Percentiles rank a stretch among this genome's conserved stretches.
Evolutionary conservation across 2,329 filamentous ascomycete genomes (phyloP).

Genomic region (Domatiomyces globalis): DNA sequence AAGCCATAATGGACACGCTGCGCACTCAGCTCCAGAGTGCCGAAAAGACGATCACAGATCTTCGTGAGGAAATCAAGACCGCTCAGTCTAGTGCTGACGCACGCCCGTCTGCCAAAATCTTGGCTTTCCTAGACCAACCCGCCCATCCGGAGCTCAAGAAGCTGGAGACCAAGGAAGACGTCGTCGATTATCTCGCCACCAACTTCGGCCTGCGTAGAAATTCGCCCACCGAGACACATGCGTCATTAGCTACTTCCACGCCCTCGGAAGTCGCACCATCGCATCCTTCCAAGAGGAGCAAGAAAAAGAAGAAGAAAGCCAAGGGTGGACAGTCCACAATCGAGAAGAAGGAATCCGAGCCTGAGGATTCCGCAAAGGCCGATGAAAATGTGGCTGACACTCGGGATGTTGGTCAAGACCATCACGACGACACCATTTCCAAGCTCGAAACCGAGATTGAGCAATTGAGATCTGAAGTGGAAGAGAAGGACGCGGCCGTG

Average conservation of each 20-base stretch:
- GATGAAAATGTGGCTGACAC: conserved; percentile 17
- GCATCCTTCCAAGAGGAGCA: conserved; percentile 49
- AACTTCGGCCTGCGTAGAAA: conserved; percentile 12
- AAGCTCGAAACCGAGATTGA: conserved; percentile 19
- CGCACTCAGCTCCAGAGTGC: conserved; percentile 41
- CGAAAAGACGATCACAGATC: conserved; percentile 34
- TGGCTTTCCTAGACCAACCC: conserved; percentile 12
- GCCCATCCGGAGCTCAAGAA: conserved; percentile 5
- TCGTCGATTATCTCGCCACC: conserved; percentile 29
- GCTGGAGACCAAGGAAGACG: conserved; percentile 15
- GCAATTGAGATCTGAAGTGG: conserved; percentile 18
- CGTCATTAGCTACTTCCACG: not conserved
- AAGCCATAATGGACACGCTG: conserved; percentile 41
- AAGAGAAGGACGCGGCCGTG: conserved; percentile 57
- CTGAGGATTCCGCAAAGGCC: conserved; percentile 25
- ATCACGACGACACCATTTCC: conserved; percentile 19
- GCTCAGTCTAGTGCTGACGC: conserved; percentile 9
- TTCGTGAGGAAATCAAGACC: conserved; percentile 26
- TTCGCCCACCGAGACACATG: conserved; percentile 2
- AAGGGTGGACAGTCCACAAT: conserved; percentile 26
- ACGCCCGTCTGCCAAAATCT: conserved; percentile 12
- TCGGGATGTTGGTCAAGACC: conserved; percentile 20
- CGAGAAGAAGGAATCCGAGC: conserved; percentile 24
- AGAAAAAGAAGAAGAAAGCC: conserved; percentile 72
- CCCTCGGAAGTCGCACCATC: conserved; percentile 12